These are phyloP conservation scores for Botrytis elliptica DNA, from an alignment of 2,329 filamentous ascomycete species.

Conservation along the genomic window DNA sequence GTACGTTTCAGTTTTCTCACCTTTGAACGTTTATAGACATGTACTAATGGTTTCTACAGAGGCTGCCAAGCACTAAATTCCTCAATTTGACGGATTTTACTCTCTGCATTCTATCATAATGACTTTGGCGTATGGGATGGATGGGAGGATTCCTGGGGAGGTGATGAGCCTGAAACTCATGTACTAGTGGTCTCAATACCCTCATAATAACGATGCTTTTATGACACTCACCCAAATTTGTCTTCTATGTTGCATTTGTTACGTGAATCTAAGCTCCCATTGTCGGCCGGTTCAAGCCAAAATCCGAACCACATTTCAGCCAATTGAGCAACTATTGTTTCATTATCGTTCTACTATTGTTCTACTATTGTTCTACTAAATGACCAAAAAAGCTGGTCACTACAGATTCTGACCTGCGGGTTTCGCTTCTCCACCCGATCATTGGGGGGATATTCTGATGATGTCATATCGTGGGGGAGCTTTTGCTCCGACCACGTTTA, in stretches of 20 bases:
- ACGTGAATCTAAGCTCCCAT: neutral
- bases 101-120: conserved; percentile 18
- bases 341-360: too few species aligned
- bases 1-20: conserved; percentile 25
- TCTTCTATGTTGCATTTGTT: neutral
- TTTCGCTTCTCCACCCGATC: neutral
- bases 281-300: accelerated
- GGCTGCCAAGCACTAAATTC: conserved; percentile 40
- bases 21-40: neutral
- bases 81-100: neutral
- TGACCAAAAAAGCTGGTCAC: neutral
- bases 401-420: neutral
- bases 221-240: neutral
- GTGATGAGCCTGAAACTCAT: conserved; percentile 9
- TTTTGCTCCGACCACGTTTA: neutral
- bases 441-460: neutral
- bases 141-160: conserved; percentile 7
- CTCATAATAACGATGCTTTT: conserved; percentile 14
- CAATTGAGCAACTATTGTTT: neutral
- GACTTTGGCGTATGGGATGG: conserved; percentile 18
- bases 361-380: neutral
- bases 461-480: neutral
- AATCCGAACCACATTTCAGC: too few species aligned
- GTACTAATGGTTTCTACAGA: conserved; percentile 31
- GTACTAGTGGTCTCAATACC: conserved; percentile 19